These are phyloP conservation scores for Phytophthora colocasiae DNA, from an alignment of 352 stramenopile genomes.

Conservation along the genomic window DNA sequence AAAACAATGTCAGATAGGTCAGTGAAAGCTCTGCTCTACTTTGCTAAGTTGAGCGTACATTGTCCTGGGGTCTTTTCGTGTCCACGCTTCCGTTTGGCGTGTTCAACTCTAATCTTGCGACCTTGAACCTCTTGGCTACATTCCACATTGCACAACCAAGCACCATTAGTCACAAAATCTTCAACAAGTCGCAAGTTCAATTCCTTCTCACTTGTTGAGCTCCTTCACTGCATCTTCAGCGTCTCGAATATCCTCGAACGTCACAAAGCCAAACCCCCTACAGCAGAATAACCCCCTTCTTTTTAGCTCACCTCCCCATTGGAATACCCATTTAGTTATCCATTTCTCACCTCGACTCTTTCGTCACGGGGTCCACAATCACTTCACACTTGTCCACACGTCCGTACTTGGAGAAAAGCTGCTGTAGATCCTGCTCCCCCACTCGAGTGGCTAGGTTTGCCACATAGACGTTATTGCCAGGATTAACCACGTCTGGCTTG, in stretches of 20 bases:
- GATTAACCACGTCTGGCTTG: slow-evolving; percentile 45
- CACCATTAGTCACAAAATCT: slow-evolving; percentile 6
- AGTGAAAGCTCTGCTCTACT: background rate
- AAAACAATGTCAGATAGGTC: background rate
- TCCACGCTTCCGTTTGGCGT: slow-evolving; percentile 80
- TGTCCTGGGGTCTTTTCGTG: slow-evolving; percentile 87
- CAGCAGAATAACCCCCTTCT: background rate
- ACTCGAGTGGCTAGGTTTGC: slow-evolving; percentile 70
- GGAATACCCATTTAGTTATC: background rate
- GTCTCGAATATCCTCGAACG: slow-evolving; percentile 80
- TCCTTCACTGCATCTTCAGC: slow-evolving; percentile 81
- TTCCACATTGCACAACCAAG: background rate
- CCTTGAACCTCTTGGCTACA: slow-evolving; percentile 79
- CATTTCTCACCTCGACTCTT: slow-evolving; percentile 65
- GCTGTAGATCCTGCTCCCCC: slow-evolving; percentile 67
- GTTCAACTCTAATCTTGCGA: slow-evolving; percentile 77
- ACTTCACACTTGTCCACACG: slow-evolving; percentile 81
- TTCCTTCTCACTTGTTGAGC: slow-evolving; percentile 69
- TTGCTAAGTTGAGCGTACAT: slow-evolving; percentile 39
- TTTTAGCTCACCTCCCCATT: background rate
- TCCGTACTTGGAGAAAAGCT: slow-evolving; percentile 80
- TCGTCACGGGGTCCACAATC: slow-evolving; percentile 81
- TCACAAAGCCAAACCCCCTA: slow-evolving; percentile 82
- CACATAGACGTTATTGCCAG: slow-evolving; percentile 84
- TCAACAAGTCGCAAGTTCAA: background rate